Base-by-base conservation (phyloP, 306 rosid genomes). In the Cicer yamashitae region DNA sequence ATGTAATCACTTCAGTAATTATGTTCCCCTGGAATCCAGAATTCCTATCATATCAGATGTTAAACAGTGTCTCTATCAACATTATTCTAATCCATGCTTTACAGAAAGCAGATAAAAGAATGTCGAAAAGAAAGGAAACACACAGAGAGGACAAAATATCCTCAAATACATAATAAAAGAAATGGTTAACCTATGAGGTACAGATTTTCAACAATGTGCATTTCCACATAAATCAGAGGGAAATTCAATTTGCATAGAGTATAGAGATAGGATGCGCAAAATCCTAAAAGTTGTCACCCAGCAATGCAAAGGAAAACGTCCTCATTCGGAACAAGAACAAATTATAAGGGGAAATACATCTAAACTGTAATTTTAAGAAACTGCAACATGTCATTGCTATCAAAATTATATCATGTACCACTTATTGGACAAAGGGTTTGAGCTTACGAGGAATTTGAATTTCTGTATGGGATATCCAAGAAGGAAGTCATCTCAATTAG, bases 361-460 rank as follows among this genome's bases (percentile, higher is more conserved):
- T 59, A 59, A 7, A 64, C 13, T 63, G 50, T 63, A 63, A 41
- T 56, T 43, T n/a, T 72, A 67, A 8, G 14, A 67, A 77, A 43
- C 15, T 45, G 47, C 40, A 41, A 67, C 80, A 77, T 65, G 46
- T 12, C 59, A 7, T 40, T 52, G 39, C 38, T 22, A 38, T 41
- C 69, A 22, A 20, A 20, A 30, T 54, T 66, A 56, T 20, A 44
- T 15, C 22, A 22, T n/a, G 45, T 54, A 54, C 8, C 43, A 53
- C n/a, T 10, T 34, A 9, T 22, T 11, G 48, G 51, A 51, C 66
- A 76, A 53, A 71, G 44, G n/a, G 46, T 37, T 43, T 40, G 46
- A 53, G 57, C 38, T 6, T 40, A 11, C 25, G 13, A 48, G 17
- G 39, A 50, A 25, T 75, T 74, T 17, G 12, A 48, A 63, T 38